Evolutionary conservation across 2,329 filamentous ascomycete genomes (phyloP).

Genomic region (Aspergillus ustus): DNA sequence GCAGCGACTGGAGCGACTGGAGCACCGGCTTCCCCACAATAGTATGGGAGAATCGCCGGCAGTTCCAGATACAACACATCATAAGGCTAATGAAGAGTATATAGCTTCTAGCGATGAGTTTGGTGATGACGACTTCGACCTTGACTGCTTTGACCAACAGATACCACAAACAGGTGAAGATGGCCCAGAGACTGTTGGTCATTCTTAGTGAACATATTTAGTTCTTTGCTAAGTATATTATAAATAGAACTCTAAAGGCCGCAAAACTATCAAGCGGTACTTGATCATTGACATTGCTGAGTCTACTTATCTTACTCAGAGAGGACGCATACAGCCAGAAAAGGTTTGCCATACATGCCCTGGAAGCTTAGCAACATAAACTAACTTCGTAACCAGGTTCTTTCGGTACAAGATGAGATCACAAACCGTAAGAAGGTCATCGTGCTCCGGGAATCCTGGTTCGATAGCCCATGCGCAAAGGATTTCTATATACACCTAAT

Average conservation of each 20-base stretch:
- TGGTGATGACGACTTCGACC: constrained; percentile 69
- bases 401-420: constrained; percentile 80
- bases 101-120: constrained; percentile 71
- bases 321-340: constrained; percentile 65
- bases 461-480: constrained; percentile 74
- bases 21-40: constrained; percentile 12
- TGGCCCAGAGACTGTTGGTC: constrained; percentile 70
- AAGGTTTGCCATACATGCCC: constrained; percentile 63
- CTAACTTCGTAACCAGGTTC: constrained; percentile 59
- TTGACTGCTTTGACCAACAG: constrained; percentile 65
- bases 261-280: constrained; percentile 80
- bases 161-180: constrained; percentile 65
- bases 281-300: constrained; percentile 75
- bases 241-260: constrained; percentile 70
- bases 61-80: constrained; percentile 1
- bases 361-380: neutral
- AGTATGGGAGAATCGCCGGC: neutral
- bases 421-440: constrained; percentile 70
- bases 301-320: constrained; percentile 68
- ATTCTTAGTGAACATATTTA: constrained; percentile 42
- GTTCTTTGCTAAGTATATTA: constrained; percentile 65
- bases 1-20: constrained; percentile 29
- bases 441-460: constrained; percentile 83
- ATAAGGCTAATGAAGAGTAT: constrained; percentile 32
- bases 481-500: constrained; percentile 86